Evolutionary conservation across 345 rosid genomes (phyloP).

Genomic region (rapeseed (Brassica napus)): DNA sequence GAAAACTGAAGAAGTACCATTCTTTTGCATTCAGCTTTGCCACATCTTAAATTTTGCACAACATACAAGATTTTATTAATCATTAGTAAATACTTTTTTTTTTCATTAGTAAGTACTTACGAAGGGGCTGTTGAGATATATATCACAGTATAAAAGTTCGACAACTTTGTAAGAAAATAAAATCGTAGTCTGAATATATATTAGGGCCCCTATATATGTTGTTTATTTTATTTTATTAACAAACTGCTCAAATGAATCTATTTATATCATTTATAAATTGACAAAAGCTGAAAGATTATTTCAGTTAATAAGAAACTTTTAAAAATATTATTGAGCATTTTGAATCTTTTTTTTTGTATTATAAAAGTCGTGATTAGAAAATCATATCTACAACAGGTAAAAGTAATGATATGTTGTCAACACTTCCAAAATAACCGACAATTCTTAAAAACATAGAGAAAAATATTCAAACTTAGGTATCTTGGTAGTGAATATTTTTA

Average conservation of each 20-base stretch:
- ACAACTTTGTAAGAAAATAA: neutral
- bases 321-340: neutral
- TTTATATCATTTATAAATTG: neutral
- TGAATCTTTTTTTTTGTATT: neutral
- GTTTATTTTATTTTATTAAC: neutral
- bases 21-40: conserved; percentile 92
- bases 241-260: neutral
- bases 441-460: neutral
- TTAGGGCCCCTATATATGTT: too few relatives aligned
- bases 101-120: too few relatives aligned
- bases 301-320: neutral
- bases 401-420: neutral
- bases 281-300: neutral
- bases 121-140: neutral
- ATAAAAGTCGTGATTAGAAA: neutral
- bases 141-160: neutral
- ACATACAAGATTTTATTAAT: neutral
- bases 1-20: conserved; percentile 98
- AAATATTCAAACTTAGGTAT: neutral
- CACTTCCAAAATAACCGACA: neutral
- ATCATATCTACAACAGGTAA: neutral
- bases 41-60: conserved; percentile 51
- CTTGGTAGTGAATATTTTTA: neutral
- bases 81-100: too few relatives aligned
- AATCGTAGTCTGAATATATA: neutral